These are phyloP conservation scores for Oryza meyeriana DNA, from an alignment of 176 grass and related monocot genomes.

Conservation along the genomic window DNA sequence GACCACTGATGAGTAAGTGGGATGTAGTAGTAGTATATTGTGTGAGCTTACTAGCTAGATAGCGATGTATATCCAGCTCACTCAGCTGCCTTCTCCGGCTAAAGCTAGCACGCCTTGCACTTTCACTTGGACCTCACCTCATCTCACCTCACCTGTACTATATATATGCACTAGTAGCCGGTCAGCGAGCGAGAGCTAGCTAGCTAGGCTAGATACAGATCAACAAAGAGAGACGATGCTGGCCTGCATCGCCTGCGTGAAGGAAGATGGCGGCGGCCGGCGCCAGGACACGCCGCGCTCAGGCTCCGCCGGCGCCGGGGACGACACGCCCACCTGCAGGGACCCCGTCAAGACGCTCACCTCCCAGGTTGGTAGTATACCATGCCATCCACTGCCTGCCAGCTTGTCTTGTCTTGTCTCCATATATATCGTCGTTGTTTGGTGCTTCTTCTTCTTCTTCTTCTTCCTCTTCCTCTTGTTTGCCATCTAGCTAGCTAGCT, in stretches of 20 bases:
- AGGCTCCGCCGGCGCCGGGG: background rate
- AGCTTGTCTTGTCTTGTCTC: too few species aligned
- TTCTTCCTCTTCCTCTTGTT: too few species aligned
- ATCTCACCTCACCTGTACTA: background rate
- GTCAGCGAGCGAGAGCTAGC: background rate
- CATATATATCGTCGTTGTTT: too few species aligned
- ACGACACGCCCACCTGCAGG: slow-evolving; percentile 39
- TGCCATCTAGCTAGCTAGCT: too few species aligned
- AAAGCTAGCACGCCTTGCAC: too few species aligned
- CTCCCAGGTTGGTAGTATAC: slow-evolving; percentile 38
- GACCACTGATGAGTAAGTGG: too few species aligned
- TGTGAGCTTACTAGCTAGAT: background rate
- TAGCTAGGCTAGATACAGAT: too few species aligned
- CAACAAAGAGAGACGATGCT: slow-evolving; percentile 20
- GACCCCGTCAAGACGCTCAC: slow-evolving; percentile 60
- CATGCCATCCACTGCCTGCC: too few species aligned
- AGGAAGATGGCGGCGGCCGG: slow-evolving; percentile 28
- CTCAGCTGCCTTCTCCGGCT: too few species aligned
- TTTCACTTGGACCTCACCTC: background rate
- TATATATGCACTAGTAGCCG: background rate
- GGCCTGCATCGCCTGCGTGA: slow-evolving; percentile 60
- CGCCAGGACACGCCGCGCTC: slow-evolving; percentile 4
- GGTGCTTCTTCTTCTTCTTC: too few species aligned
- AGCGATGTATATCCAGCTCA: too few species aligned
- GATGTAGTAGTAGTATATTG: too few species aligned